These are phyloP conservation scores for Ceratocystis smalleyi DNA, from an alignment of 2,329 filamentous ascomycete species.

Conservation along the genomic window DNA sequence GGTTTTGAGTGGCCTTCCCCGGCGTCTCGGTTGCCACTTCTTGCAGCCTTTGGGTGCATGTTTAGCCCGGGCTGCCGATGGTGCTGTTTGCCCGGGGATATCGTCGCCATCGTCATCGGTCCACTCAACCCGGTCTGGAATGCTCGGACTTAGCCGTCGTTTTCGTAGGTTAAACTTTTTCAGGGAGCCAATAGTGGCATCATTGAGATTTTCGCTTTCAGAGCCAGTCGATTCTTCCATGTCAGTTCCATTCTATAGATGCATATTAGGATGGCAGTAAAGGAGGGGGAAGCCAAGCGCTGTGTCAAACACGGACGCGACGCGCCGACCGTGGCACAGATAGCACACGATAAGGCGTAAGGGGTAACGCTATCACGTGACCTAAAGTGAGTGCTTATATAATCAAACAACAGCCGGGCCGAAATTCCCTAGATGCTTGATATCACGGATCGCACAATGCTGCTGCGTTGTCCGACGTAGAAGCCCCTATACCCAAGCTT, in stretches of 20 bases:
- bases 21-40: background rate
- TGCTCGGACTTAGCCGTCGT: background rate
- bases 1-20: background rate
- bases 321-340: background rate
- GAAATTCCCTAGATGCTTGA: background rate
- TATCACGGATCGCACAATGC: too few relatives aligned
- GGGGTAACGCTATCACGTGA: background rate
- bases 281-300: background rate
- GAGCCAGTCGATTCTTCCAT: constrained; percentile 1
- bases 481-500: too few relatives aligned
- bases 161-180: background rate
- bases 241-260: background rate
- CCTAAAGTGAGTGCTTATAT: background rate
- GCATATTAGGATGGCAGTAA: background rate
- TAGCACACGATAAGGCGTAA: background rate
- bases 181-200: background rate
- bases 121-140: constrained; percentile 9
- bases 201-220: background rate
- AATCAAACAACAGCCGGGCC: too few relatives aligned
- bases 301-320: background rate
- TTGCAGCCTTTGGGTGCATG: background rate
- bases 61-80: background rate
- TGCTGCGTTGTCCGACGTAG: too few relatives aligned
- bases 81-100: background rate
- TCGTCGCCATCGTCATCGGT: constrained; percentile 12